Evolutionary conservation across 441 rosid genomes (phyloP).

Genomic region (Pelargonium fulgidum): DNA sequence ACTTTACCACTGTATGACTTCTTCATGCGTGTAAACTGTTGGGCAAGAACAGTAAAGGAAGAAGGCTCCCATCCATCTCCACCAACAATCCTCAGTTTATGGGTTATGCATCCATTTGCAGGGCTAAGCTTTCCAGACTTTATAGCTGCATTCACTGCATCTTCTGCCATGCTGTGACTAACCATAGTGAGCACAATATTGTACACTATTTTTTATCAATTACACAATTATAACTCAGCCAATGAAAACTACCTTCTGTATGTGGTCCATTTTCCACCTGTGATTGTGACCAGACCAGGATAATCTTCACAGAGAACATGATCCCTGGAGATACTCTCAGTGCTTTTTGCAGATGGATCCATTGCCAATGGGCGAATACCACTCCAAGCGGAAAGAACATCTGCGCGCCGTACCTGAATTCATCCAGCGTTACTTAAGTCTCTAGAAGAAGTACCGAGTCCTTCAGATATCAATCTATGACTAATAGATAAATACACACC

Average conservation of each 20-base stretch:
- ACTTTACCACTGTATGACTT: slow-evolving; percentile 59
- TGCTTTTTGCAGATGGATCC: slow-evolving; percentile 82
- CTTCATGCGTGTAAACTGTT: slow-evolving; percentile 83
- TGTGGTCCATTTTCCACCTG: slow-evolving; percentile 99
- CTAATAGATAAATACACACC: background rate
- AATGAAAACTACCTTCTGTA: slow-evolving; percentile 63
- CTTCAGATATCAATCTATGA: background rate
- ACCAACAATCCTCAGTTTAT: slow-evolving; percentile 55
- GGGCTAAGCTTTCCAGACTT: slow-evolving; percentile 69
- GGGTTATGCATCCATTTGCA: slow-evolving; percentile 52
- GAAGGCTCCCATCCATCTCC: slow-evolving; percentile 92
- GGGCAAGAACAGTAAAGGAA: slow-evolving; percentile 71
- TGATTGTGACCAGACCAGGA: slow-evolving; percentile 90
- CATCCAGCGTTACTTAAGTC: slow-evolving; percentile 19
- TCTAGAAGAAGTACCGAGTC: slow-evolving; percentile 5
- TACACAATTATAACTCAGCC: slow-evolving; percentile 2
- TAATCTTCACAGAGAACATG: slow-evolving; percentile 77
- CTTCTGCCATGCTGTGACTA: slow-evolving; percentile 91
- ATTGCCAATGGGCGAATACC: slow-evolving; percentile 88
- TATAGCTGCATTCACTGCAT: slow-evolving; percentile 83
- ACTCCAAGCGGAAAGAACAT: slow-evolving; percentile 99
- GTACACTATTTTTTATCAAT: background rate
- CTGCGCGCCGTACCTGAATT: slow-evolving; percentile 75
- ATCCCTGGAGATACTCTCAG: slow-evolving; percentile 92
- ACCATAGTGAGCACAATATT: slow-evolving; percentile 24